Conservation (phyloP, 768 basidiomycete species). For the Kondoa malvinella region DNA sequence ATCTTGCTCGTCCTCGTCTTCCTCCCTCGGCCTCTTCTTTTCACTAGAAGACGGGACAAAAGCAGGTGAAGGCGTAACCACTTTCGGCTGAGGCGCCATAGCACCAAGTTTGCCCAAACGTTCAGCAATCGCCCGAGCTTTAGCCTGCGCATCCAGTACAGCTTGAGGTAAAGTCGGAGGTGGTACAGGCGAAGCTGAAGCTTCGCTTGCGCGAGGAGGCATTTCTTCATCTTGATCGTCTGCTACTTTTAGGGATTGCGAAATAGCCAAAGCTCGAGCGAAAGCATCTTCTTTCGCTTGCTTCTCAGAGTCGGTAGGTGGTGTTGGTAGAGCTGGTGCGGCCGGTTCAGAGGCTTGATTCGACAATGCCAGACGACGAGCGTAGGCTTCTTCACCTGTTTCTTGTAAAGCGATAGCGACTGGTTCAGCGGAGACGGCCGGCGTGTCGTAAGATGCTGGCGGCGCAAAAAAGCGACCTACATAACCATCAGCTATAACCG, state of each 20-base stretch:
- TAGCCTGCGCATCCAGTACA: conserved; percentile 17
- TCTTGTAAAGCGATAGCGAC: conserved; percentile 1
- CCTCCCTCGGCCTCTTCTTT: conserved; percentile 3
- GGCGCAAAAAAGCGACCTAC: conserved; percentile 18
- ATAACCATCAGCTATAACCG: neutral
- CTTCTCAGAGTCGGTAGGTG: neutral
- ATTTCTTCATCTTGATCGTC: neutral
- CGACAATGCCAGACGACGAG: conserved; percentile 16
- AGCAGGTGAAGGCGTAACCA: neutral
- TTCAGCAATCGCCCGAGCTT: conserved; percentile 18
- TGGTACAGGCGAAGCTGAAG: neutral
- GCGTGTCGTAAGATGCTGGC: conserved; percentile 14
- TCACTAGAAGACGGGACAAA: conserved; percentile 9
- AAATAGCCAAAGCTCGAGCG: neutral
- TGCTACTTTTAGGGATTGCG: neutral
- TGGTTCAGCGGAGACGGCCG: neutral
- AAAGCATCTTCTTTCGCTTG: conserved; percentile 7
- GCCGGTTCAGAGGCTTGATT: neutral
- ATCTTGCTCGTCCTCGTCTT: neutral
- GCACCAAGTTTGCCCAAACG: conserved; percentile 8
- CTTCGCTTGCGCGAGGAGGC: neutral
- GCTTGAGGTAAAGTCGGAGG: neutral
- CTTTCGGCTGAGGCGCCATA: neutral
- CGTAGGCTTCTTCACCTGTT: conserved; percentile 11
- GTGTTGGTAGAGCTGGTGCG: neutral